Evolutionary conservation across 768 basidiomycete genomes (phyloP), one percentile per base, ranked within the genome.

Genomic region (Xerocomus brunneocitrinus): DNA sequence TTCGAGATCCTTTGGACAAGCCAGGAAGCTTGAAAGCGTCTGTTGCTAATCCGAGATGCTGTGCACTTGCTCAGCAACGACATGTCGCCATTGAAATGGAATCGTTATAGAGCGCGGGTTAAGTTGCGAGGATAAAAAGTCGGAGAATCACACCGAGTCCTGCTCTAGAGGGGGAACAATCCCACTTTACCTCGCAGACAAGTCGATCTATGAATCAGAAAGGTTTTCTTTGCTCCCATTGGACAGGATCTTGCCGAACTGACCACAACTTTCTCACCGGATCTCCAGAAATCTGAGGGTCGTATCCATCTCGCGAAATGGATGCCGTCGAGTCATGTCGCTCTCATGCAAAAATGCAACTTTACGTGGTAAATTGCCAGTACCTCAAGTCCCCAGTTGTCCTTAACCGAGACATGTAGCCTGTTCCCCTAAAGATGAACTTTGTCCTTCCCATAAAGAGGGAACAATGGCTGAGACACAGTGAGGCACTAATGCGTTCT

Each of bases 371-470:
- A 39, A 61, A 49, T 58, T 55, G 52, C 47, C 50, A 25, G 57
- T 45, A 19, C 19, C 19, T 19, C 19, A 19, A 19, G 19, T 19
- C 19, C 19, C 42, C 54, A 31, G 22, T 48, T 45, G 25, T 56
- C 57, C 59, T 62, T 59, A 57, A 64, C 58, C 55, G 54, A 62
- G 52, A 54, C 53, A 53, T 28, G 49, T 54, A 36, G 3, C 39
- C 39, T 9, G 28, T 62, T 28, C 54, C 43, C 47, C 58, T 54
- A 54, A 58, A 54, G 41, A 50, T 40, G 62, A 53, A 63, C 67
- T 59, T 66, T 65, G 65, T 59, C 50, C 58, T 62, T 71, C 31
- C 69, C 63, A 61, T 65, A 69, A 63, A 16, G 22, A 62, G 69
- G 55, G 57, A 59, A 71, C 69, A 68, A 68, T 58, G 62, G 3